Evolutionary conservation across 441 rosid genomes (phyloP), one percentile per base, ranked within the genome.

Genomic region (Eruca vesicaria): DNA sequence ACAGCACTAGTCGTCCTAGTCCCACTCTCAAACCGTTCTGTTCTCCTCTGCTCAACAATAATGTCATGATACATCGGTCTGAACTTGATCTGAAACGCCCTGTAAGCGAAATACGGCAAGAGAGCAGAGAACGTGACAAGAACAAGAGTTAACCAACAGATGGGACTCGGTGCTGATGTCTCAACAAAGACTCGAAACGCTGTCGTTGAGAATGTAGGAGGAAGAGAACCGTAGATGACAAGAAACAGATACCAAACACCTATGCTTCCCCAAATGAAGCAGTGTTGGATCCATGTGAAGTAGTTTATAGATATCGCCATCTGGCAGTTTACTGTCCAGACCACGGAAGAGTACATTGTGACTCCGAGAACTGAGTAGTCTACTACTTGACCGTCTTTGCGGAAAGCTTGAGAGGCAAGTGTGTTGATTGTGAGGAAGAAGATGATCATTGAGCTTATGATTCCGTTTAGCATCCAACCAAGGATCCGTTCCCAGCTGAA

Each of bases 261-360:
- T 12, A 90, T 85, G 88, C 97, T 90, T 75, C 98, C 97, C 97
- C 98, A 94, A 43, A 92, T 86, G 88, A 90, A 88, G 56, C 90
- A 76, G 59, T 94, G 98, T 14, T 94, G 98, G 73, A 94, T 92
- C 96, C 94, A 92, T 23, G 98, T 94, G 90, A 92, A 94, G 89
- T 94, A 92, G 78, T 87, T 90, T 71, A 92, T 87, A 9, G 94
- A 92, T 6, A 94, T 78, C 2, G 97, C 97, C 89, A 92, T 90
- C 73, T 94, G 98, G 76, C 86, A 87, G 77, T 94, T 94, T 58
- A 94, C 98, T 0, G 82, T 79, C 97, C 97, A 94, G 8, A 92
- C 97, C 4, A 92, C 87, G 9, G 84, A 83, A 18, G 97, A 82
- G 63, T 94, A 94, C 96, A 94, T 86, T 7, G 93, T 84, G 15